phyloP scores from a whole-genome alignment of 1,284 basidiomycete species.

The Xerocomus subilludens region DNA sequence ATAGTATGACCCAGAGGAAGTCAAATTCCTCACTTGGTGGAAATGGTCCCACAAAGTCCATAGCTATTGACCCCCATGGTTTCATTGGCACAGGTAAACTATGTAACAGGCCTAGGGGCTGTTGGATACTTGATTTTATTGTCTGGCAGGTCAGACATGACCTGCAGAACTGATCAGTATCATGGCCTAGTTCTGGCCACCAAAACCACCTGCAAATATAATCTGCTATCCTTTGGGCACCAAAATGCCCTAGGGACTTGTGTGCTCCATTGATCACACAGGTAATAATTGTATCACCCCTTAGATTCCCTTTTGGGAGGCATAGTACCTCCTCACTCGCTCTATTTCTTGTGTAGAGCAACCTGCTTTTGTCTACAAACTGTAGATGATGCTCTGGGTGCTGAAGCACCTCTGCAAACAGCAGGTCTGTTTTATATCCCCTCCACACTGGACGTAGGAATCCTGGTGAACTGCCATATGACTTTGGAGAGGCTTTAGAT shows the following conservation, averaged over 20 bases:
- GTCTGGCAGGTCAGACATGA: neutral
- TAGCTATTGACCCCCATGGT: neutral
- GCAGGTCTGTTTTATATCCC: neutral
- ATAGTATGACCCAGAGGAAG: constrained; percentile 50
- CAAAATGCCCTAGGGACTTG: constrained; percentile 45
- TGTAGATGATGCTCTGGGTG: neutral
- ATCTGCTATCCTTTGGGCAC: constrained; percentile 7
- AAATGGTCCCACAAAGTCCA: constrained; percentile 2
- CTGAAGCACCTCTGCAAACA: neutral
- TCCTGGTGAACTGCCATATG: neutral
- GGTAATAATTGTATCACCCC: neutral
- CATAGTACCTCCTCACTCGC: neutral
- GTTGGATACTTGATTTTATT: neutral
- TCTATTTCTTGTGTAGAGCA: neutral
- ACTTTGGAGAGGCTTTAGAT: neutral
- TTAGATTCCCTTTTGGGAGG: neutral
- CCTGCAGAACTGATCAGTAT: constrained; percentile 38
- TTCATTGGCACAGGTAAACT: neutral
- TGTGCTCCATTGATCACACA: constrained; percentile 8
- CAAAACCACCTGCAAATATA: constrained; percentile 16
- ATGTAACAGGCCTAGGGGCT: neutral
- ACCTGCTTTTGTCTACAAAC: neutral
- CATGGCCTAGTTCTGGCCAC: constrained; percentile 16
- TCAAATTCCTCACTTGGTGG: too few species aligned
- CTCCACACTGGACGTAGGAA: neutral